Base-by-base conservation (phyloP, 2,329 filamentous ascomycete genomes). In the Microthyrium microscopicum region DNA sequence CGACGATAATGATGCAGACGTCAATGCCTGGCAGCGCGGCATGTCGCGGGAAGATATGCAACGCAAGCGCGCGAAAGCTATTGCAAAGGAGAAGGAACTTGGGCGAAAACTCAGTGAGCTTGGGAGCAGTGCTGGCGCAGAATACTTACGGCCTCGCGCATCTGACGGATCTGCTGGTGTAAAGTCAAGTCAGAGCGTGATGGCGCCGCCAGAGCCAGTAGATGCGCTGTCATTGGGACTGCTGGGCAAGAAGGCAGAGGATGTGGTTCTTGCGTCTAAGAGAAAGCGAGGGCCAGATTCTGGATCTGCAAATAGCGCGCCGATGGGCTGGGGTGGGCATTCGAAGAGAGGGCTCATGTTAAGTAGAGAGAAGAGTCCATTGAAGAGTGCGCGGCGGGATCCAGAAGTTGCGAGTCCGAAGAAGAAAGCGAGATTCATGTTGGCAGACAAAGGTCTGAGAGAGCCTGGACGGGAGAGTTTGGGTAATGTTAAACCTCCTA, bases 1-100 rank as follows among this genome's bases (percentile, higher is more conserved):
- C 18, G 78, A 85, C 44, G 68, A 71, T 28, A 69, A 68, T 15
- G 70, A 77, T 37, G 64, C 66, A 13, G 61, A 68, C 11, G 60
- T 66, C 1, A 66, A 13, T 1, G n/a, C n/a, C n/a, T n/a, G n/a
- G n/a, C n/a, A n/a, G n/a, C 25, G 30, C 7, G 33, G 8, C 8
- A 13, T 34, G 6, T 26, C 25, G 24, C 16, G 20, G 3, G 26
- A 30, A 19, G 31, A 34, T 16, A 26, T 26, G 15, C 33, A 11
- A 13, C 28, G 25, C 18, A 33, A 33, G 73, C 39, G 44, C 64
- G 69, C 20, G 67, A 64, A 20, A 73, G 5, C 68, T 68, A 11
- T 68, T 72, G 44, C 77, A 85, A 51, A 76, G 70, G 46, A 81
- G 87, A 51, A 72, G 15, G 74, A 81, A 17, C 66, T 89, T 31